These are phyloP conservation scores for Phytophthora hibernalis DNA, from an alignment of 352 stramenopile species.

Conservation along the genomic window DNA sequence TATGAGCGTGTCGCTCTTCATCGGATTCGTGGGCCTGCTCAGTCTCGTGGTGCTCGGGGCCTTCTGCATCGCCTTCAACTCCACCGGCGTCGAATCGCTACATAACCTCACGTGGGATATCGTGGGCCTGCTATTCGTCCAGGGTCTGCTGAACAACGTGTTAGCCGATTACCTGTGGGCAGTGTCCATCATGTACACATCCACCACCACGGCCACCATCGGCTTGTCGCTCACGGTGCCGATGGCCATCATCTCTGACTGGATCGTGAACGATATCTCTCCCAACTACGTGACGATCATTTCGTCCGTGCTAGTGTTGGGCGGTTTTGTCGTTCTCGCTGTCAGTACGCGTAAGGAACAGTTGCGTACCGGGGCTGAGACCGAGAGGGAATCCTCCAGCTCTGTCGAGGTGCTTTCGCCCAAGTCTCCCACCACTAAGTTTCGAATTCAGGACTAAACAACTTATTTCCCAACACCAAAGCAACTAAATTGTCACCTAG, in stretches of 20 bases:
- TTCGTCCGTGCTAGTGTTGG: conserved; percentile 75
- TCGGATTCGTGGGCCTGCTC: conserved; percentile 96
- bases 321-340: conserved; percentile 74
- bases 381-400: not conserved
- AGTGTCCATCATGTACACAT: conserved; percentile 94
- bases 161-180: conserved; percentile 97
- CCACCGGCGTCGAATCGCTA: conserved; percentile 73
- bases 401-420: conserved; percentile 27
- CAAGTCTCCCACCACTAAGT: conserved; percentile 38
- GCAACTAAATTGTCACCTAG: not conserved
- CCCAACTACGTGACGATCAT: conserved; percentile 64
- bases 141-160: conserved; percentile 96
- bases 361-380: conserved; percentile 12
- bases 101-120: conserved; percentile 76
- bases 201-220: conserved; percentile 95
- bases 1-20: conserved; percentile 94
- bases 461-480: not conserved
- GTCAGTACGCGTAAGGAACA: conserved; percentile 47
- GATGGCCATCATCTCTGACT: conserved; percentile 94
- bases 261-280: conserved; percentile 62
- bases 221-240: conserved; percentile 97
- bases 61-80: conserved; percentile 81
- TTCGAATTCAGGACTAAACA: conserved; percentile 42
- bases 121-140: conserved; percentile 84
- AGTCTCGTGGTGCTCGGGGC: conserved; percentile 94